Percentiles rank a stretch among this genome's conserved stretches.
Evolutionary conservation across 768 basidiomycete species (phyloP).

Genomic region (Baorangia bicolor): DNA sequence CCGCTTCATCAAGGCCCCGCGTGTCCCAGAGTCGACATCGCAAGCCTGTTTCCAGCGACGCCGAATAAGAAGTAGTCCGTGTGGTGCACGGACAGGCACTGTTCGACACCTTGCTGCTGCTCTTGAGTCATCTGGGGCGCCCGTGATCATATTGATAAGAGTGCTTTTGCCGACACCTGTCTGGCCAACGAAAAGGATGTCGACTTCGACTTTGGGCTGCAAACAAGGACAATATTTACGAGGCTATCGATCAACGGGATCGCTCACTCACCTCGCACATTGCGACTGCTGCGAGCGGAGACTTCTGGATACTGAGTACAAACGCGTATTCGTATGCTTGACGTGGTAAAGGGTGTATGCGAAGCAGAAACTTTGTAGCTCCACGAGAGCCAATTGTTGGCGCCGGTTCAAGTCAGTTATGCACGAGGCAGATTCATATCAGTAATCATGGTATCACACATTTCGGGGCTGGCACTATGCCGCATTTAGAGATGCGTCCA

Average conservation of each 20-base stretch:
- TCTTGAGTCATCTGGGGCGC: neutral
- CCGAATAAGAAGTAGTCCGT: slow-evolving; percentile 6
- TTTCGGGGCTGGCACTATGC: neutral
- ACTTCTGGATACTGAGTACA: neutral
- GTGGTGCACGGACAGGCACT: slow-evolving; percentile 20
- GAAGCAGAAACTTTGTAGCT: neutral
- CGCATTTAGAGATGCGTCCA: slow-evolving; percentile 13
- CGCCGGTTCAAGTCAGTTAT: neutral
- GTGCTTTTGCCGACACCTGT: slow-evolving; percentile 29
- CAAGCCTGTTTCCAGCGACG: neutral
- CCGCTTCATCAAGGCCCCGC: slow-evolving; percentile 27
- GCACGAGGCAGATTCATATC: slow-evolving; percentile 30
- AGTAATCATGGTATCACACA: slow-evolving; percentile 3
- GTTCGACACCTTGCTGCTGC: slow-evolving; percentile 16
- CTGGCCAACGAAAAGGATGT: slow-evolving; percentile 25
- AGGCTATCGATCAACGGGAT: neutral
- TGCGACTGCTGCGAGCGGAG: neutral
- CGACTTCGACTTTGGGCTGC: slow-evolving; percentile 10
- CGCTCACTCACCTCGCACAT: slow-evolving; percentile 22
- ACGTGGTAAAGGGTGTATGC: slow-evolving; percentile 5
- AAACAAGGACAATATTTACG: slow-evolving; percentile 1
- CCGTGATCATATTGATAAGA: slow-evolving; percentile 25
- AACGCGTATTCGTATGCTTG: neutral
- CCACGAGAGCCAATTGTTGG: neutral
- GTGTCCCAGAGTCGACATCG: slow-evolving; percentile 27